These are phyloP conservation scores for Chrysanthemum seticuspe DNA, from an alignment of 129 eudicot species.

Conservation along the genomic window DNA sequence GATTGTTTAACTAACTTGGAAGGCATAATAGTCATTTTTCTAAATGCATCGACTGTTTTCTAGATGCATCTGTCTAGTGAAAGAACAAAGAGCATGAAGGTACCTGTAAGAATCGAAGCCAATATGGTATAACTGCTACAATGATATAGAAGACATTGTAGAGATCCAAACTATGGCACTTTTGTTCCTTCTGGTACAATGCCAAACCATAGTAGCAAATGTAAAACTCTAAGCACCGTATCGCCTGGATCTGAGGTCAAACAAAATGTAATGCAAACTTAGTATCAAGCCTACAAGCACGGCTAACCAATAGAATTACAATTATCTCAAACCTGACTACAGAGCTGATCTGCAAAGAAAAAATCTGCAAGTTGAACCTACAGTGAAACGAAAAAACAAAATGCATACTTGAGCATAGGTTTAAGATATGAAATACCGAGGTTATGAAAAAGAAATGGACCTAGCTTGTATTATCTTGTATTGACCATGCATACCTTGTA, in stretches of 20 bases:
- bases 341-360: conserved; percentile 86
- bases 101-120: conserved; percentile 87
- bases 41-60: not conserved
- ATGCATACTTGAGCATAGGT: conserved; percentile 5
- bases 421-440: conserved; percentile 5
- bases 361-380: conserved; percentile 79
- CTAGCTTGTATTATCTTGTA: conserved; percentile 5
- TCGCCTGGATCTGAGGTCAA: conserved; percentile 64
- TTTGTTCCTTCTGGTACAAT: conserved; percentile 33
- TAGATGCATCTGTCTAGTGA: conserved; percentile 8
- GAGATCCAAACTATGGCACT: conserved; percentile 47
- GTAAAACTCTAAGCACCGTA: conserved; percentile 74
- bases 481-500: conserved; percentile 48
- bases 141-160: conserved; percentile 67
- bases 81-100: conserved; percentile 8
- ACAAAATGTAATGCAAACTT: conserved; percentile 10
- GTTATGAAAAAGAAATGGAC: not conserved
- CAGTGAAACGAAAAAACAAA: conserved; percentile 8
- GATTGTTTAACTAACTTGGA: not conserved
- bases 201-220: conserved; percentile 62
- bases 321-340: conserved; percentile 63
- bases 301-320: conserved; percentile 3
- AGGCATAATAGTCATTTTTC: not conserved
- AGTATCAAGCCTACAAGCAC: not conserved
- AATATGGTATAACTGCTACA: conserved; percentile 66